Percentiles rank a stretch among this genome's conserved stretches.
Evolutionary conservation across 148 eudicot species (phyloP).

Genomic region (Chenopodium quinoa): DNA sequence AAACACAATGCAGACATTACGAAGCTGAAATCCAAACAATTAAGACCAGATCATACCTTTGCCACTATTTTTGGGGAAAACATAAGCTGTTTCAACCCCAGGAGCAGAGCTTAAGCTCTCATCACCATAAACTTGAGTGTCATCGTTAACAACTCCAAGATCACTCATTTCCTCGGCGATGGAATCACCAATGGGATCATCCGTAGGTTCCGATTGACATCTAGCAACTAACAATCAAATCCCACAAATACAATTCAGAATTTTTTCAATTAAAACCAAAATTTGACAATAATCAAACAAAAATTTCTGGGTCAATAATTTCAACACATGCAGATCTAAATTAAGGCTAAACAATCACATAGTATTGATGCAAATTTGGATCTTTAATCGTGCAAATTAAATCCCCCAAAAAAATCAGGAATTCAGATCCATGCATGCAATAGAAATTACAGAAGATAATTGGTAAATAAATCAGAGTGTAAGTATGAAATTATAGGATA

Average conservation of each 20-base stretch:
- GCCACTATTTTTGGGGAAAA: constrained; percentile 77
- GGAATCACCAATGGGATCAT: constrained; percentile 32
- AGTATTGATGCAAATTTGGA: neutral
- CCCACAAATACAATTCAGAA: neutral
- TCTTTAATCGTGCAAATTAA: neutral
- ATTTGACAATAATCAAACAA: neutral
- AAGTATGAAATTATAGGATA: neutral
- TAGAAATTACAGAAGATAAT: neutral
- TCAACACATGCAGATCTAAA: constrained; percentile 15
- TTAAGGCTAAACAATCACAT: neutral
- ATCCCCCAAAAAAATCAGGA: neutral
- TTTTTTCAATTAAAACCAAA: neutral
- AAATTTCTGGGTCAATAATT: constrained; percentile 7
- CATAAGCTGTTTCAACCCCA: constrained; percentile 72
- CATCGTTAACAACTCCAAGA: constrained; percentile 68
- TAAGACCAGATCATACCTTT: constrained; percentile 38
- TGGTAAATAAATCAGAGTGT: neutral
- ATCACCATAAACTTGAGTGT: constrained; percentile 47
- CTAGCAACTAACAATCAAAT: constrained; percentile 55
- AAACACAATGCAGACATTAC: constrained; percentile 7
- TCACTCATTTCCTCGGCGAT: constrained; percentile 52
- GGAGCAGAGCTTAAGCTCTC: constrained; percentile 62
- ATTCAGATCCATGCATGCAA: constrained; percentile 22
- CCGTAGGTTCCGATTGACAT: constrained; percentile 54
- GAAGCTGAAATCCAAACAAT: neutral